Percentiles rank a stretch among this genome's conserved stretches.
These are phyloP conservation scores for Gloeophyllum trabeum DNA, from an alignment of 768 basidiomycete species.

Conservation along the genomic window DNA sequence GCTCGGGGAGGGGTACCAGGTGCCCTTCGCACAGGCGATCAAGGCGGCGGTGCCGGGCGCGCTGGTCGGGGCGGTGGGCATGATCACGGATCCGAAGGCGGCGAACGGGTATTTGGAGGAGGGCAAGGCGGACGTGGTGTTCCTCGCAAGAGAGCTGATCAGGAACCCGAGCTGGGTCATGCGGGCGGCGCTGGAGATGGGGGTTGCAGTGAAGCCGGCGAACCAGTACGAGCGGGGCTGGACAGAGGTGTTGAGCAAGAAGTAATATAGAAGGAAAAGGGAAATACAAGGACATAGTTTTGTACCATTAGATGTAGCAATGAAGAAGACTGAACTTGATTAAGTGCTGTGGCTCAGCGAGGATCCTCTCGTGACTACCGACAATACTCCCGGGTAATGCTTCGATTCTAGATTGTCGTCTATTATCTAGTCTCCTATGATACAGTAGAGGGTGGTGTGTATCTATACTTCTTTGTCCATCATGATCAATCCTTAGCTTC, in stretches of 20 bases:
- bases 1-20: constrained; percentile 51
- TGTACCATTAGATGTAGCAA: too few relatives aligned
- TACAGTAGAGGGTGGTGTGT: too few relatives aligned
- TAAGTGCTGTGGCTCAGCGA: too few relatives aligned
- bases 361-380: too few relatives aligned
- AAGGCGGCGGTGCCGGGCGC: constrained; percentile 49
- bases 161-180: constrained; percentile 58
- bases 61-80: constrained; percentile 52
- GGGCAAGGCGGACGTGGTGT: constrained; percentile 59
- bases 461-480: too few relatives aligned
- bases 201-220: constrained; percentile 54
- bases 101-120: constrained; percentile 51
- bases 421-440: too few relatives aligned
- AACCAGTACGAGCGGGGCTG: constrained; percentile 63
- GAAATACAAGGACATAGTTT: too few relatives aligned
- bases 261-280: too few relatives aligned
- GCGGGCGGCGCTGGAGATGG: constrained; percentile 49
- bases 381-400: too few relatives aligned
- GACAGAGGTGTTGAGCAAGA: constrained; percentile 8
- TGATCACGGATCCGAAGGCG: constrained; percentile 53
- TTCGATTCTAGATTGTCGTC: too few relatives aligned
- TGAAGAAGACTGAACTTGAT: too few relatives aligned
- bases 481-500: too few relatives aligned
- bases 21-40: constrained; percentile 56
- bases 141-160: constrained; percentile 57